Conservation (phyloP, 75 land plant genomes). For the Sequoiadendron giganteum region DNA sequence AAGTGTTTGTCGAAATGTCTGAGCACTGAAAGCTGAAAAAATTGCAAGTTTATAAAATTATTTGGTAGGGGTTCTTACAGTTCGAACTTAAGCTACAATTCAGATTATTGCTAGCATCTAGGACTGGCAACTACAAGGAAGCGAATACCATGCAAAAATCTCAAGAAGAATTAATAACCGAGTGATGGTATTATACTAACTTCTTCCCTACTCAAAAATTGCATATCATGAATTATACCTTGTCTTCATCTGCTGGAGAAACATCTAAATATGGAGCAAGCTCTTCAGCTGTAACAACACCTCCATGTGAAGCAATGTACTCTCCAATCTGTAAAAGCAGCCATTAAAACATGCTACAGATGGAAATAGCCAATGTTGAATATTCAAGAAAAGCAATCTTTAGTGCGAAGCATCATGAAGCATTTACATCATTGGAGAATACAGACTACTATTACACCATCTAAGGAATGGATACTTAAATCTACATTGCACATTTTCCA, state of each 20-base stretch:
- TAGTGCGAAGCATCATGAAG: background rate
- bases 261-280: conserved; percentile 98
- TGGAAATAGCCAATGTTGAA: background rate
- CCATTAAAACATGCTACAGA: background rate
- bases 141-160: background rate
- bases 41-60: no score
- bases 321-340: conserved; percentile 77
- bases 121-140: background rate
- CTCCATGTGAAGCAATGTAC: conserved; percentile 82
- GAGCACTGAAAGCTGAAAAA: no score
- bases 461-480: background rate
- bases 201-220: background rate
- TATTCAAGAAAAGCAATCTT: background rate
- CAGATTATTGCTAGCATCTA: background rate
- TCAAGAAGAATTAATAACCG: background rate
- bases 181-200: background rate
- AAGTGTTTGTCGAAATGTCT: no score
- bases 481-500: background rate
- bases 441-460: background rate
- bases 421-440: background rate
- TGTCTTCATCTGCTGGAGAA: conserved; percentile 17
- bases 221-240: conserved; percentile 19
- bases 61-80: no score
- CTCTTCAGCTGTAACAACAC: conserved; percentile 96
- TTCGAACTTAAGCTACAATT: background rate